Base-by-base conservation (phyloP, 345 rosid genomes). In the Microcos paniculata region DNA sequence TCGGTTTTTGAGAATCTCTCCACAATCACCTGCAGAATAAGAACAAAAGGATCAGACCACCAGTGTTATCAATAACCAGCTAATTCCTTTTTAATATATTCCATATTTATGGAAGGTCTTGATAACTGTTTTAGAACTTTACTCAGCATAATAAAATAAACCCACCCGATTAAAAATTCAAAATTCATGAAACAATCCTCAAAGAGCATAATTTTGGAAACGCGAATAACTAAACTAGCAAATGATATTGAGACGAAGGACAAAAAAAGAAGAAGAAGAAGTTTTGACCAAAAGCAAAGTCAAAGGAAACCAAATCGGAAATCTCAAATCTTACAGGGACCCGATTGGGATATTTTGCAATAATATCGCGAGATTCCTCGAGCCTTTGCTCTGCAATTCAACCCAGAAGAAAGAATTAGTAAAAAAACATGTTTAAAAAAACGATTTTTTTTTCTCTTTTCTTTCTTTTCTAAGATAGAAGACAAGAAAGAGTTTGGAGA, bases 1-100 rank as follows among this genome's bases (percentile, higher is more conserved):
- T 91, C 92, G 4, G 96, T 79, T 81, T 86, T 90, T 72, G 87
- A 80, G 73, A 87, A 94, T 80, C 82, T 91, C 79, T 94, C 97
- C 71, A 82, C 94, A 74, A 92, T 80, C 11, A 92, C 96, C 98
- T 92, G 84, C 74, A 76, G 61, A 24, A 40, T 35, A 23, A 55
- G 38, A 40, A 49, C 16, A 46, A 9, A 49, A 45, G 8, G 28
- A 24, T 43, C 16, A 53, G 8, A 71, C 43, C 24, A 53, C 35
- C 3, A 3, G 10, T 46, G 26, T 46, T 46, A 46, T 56, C 71
- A 26, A 67, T 67, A 24, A 26, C 40, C 14, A 26, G 53, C n/a
- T n/a, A 21, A 21, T 23, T 66, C n/a, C 35, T 40, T 5, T 63
- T 64, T 21, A 16, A 61, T 38, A 66, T 6, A 66, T 23, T 30